Conservation (phyloP, 257 asterid genomes). For the Ophiorrhiza pumila region DNA sequence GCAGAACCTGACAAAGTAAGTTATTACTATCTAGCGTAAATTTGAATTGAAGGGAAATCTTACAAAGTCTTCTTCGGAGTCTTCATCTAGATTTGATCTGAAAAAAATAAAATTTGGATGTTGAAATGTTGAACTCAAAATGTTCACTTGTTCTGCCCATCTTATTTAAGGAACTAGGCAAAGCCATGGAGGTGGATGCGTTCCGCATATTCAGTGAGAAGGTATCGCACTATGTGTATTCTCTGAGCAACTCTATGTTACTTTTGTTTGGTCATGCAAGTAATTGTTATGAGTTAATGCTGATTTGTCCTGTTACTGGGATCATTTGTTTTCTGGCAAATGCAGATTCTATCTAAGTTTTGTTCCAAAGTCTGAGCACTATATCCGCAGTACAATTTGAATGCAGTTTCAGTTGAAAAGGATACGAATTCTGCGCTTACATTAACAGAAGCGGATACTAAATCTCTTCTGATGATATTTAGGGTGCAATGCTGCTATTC, state of each 20-base stretch:
- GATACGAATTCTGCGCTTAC: background rate
- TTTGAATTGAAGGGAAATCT: background rate
- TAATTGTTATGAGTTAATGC: background rate
- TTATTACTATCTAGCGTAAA: background rate
- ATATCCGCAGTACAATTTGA: background rate
- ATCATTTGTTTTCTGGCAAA: background rate
- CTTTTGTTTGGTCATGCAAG: background rate
- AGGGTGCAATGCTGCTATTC: background rate
- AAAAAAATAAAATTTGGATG: background rate
- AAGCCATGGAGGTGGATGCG: conserved; percentile 54
- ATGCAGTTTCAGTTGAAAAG: background rate
- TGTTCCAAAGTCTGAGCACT: background rate
- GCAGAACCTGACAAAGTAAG: conserved; percentile 55
- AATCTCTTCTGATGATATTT: background rate
- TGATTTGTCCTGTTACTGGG: background rate
- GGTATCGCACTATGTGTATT: conserved; percentile 29
- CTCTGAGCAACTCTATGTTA: background rate
- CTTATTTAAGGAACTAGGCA: conserved; percentile 43
- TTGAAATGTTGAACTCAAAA: background rate
- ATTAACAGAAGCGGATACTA: background rate
- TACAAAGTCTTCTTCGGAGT: background rate
- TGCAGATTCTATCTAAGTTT: conserved; percentile 3
- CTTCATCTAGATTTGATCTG: background rate
- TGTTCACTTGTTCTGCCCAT: background rate
- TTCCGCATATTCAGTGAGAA: conserved; percentile 54